phyloP scores from a whole-genome alignment of 108 stramenopile species.

The Asterionellopsis glacialis region DNA sequence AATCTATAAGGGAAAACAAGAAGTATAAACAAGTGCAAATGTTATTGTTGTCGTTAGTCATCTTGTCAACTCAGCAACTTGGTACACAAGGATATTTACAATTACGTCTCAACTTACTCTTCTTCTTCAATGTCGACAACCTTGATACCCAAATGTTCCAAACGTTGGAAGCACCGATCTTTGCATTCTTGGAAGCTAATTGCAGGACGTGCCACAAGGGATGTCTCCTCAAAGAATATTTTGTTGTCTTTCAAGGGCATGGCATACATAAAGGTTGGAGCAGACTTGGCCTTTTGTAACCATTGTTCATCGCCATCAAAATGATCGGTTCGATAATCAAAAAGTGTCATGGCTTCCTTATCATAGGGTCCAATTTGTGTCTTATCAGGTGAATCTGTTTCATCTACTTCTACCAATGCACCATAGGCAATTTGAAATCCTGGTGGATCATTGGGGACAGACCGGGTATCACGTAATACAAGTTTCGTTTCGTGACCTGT shows the following conservation, averaged over 20 bases:
- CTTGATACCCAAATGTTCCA: slow-evolving; percentile 82
- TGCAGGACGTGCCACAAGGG: slow-evolving; percentile 89
- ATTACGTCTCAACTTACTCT: slow-evolving; percentile 88
- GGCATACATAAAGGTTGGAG: slow-evolving; percentile 95
- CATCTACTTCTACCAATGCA: slow-evolving; percentile 67
- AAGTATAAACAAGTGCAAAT: not conserved
- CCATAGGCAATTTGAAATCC: slow-evolving; percentile 98
- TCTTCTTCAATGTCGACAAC: slow-evolving; percentile 84
- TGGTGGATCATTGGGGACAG: slow-evolving; percentile 34
- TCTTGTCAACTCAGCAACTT: not conserved
- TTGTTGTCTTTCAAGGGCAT: slow-evolving; percentile 87
- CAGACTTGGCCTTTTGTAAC: slow-evolving; percentile 35
- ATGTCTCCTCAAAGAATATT: slow-evolving; percentile 92
- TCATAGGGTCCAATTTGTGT: slow-evolving; percentile 81
- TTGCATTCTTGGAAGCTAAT: slow-evolving; percentile 91
- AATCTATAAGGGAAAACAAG: too few species aligned
- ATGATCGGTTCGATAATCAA: slow-evolving; percentile 95
- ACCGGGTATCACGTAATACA: slow-evolving; percentile 68
- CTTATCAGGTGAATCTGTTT: slow-evolving; percentile 38
- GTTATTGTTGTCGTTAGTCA: not conserved
- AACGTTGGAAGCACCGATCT: slow-evolving; percentile 70
- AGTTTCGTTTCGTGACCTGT: slow-evolving; percentile 90
- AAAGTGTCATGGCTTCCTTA: slow-evolving; percentile 92
- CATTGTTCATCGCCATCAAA: slow-evolving; percentile 39
- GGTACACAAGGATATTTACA: slow-evolving; percentile 59